Conservation (phyloP, 352 stramenopile genomes). For the Globisporangium okanoganense region DNA sequence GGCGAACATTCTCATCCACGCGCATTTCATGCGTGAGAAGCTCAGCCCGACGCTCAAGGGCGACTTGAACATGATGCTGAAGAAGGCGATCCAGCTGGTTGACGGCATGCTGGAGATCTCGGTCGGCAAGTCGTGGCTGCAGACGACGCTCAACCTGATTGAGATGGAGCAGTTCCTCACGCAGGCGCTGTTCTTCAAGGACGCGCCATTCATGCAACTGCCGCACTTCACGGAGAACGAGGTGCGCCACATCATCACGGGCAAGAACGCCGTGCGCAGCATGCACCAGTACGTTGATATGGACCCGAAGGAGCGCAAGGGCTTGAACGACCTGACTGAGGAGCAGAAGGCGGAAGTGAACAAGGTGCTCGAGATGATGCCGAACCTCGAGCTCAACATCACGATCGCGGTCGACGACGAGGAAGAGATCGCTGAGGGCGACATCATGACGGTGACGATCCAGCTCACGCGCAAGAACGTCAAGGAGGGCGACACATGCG, state of each 20-base stretch:
- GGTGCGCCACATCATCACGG: constrained; percentile 89
- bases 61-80: constrained; percentile 96
- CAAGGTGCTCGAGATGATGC: constrained; percentile 92
- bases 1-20: constrained; percentile 91
- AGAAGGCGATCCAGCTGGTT: constrained; percentile 92
- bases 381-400: constrained; percentile 91
- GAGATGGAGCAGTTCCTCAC: constrained; percentile 97
- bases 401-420: constrained; percentile 90
- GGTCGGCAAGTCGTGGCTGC: constrained; percentile 93
- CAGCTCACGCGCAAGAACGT: constrained; percentile 97
- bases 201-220: constrained; percentile 89
- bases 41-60: constrained; percentile 56
- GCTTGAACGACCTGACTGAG: constrained; percentile 88
- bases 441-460: constrained; percentile 98
- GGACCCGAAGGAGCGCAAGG: constrained; percentile 91
- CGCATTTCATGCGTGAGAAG: constrained; percentile 92
- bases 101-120: constrained; percentile 99
- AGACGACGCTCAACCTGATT: constrained; percentile 95
- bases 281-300: constrained; percentile 94
- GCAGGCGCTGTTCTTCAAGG: constrained; percentile 95
- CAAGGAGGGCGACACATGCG: constrained; percentile 91
- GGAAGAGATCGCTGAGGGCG: constrained; percentile 96
- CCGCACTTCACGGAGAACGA: constrained; percentile 88
- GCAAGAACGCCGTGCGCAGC: constrained; percentile 89
- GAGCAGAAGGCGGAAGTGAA: constrained; percentile 93